Evolutionary conservation across 345 rosid genomes (phyloP), one percentile per base, ranked within the genome.

Genomic region (Acer negundo): DNA sequence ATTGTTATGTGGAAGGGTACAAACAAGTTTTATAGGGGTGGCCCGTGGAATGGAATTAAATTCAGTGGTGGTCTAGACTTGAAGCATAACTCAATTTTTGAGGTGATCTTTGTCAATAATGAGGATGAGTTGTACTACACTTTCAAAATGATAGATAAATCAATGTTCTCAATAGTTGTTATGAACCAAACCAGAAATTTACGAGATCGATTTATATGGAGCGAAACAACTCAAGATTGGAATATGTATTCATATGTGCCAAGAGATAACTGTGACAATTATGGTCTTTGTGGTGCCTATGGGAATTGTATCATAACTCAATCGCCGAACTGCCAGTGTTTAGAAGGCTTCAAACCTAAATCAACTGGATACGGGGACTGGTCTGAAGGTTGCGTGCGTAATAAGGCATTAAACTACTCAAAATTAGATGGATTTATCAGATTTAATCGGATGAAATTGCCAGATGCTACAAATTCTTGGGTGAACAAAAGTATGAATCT

Each of bases 21-120:
- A 16, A 12, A 35, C 13, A 67, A 20, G 28, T 31, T 51, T 24
- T 83, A 78, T 44, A 71, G 89, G 0, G 80, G 79, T 8, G 87
- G 91, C 5, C 82, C 89, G 0, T 89, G 90, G 92, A 87, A 85
- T 77, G 92, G 89, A 13, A 8, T 70, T 5, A 68, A 81, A 72
- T 85, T 79, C 76, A 79, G 40, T 69, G 62, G 51, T 79, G 20
- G 1, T 35, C 38, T 0, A 5, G 1, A 35, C 38, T 4, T 5
- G 38, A 35, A 0, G 6, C 38, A 5, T 35, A 35, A 35, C 38
- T 35, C 38, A 35, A 0, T 77, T 62, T 79, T 84, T n/a, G 55
- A 49, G 13, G 79, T 78, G 70, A 23, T 20, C 20, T 85, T 89
- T 70, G 76, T 83, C 1, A 26, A 67, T 1, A 58, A 73, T 42